Conservation (phyloP, 495 filamentous ascomycete genomes). For the Podospora anserina region DNA sequence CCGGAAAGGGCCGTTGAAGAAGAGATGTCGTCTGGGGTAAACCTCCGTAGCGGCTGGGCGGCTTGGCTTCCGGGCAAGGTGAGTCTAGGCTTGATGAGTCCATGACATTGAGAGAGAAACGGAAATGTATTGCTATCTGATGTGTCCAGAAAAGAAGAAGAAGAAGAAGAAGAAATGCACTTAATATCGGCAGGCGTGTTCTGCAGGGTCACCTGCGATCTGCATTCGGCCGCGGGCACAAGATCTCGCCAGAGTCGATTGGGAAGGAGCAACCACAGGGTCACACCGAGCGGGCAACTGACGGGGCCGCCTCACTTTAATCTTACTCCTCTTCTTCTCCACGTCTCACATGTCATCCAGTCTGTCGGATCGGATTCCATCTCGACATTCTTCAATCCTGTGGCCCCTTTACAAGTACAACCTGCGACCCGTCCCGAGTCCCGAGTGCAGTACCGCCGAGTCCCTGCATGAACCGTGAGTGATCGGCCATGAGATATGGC, state of each 20-base stretch:
- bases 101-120: too few species aligned
- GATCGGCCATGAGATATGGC: constrained; percentile 47
- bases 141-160: background rate
- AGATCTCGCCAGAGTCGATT: background rate
- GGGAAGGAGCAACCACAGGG: background rate
- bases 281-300: background rate
- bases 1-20: background rate
- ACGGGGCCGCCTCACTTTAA: background rate
- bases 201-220: background rate
- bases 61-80: background rate
- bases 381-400: background rate
- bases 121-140: background rate
- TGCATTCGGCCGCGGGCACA: background rate
- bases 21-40: background rate
- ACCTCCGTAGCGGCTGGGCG: background rate
- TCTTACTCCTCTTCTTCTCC: background rate
- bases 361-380: background rate
- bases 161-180: background rate
- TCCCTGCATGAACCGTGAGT: background rate
- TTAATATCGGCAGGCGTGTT: background rate
- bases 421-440: too few species aligned
- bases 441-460: background rate
- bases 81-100: too few species aligned
- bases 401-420: background rate
- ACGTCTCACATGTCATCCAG: background rate